Evolutionary conservation across 179 eudicot species (phyloP).

Genomic region (Heliamphora pulchella): DNA sequence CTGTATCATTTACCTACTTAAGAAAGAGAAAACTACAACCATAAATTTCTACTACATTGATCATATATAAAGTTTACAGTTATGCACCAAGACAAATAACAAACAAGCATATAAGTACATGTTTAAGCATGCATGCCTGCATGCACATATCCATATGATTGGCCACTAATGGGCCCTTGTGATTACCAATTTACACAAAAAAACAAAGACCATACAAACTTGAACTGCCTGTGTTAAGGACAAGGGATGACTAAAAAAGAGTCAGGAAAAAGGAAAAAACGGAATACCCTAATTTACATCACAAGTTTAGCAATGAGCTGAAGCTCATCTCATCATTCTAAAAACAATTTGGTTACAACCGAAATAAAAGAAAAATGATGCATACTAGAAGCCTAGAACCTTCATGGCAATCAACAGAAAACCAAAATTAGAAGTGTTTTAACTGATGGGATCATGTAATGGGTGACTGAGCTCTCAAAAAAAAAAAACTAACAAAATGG

Average conservation of each 20-base stretch:
- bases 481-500: not conserved
- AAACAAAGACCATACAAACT: not conserved
- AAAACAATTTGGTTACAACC: not conserved
- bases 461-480: not conserved
- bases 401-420: not conserved
- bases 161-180: not conserved
- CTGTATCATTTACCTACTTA: conserved; percentile 75
- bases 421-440: not conserved
- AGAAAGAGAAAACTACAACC: not conserved
- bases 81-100: not conserved
- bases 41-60: not conserved
- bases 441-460: not conserved
- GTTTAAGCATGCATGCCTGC: not conserved
- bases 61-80: not conserved
- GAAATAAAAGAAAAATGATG: not conserved
- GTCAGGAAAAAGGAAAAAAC: not conserved
- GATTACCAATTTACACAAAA: not conserved
- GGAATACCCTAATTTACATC: not conserved
- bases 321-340: not conserved
- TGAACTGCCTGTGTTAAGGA: not conserved
- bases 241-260: not conserved
- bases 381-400: not conserved
- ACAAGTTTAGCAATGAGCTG: not conserved
- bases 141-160: not conserved
- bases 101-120: not conserved